Base-by-base conservation (phyloP, 192 early-diverging fungal species). In the Coemansia sp. region DNA sequence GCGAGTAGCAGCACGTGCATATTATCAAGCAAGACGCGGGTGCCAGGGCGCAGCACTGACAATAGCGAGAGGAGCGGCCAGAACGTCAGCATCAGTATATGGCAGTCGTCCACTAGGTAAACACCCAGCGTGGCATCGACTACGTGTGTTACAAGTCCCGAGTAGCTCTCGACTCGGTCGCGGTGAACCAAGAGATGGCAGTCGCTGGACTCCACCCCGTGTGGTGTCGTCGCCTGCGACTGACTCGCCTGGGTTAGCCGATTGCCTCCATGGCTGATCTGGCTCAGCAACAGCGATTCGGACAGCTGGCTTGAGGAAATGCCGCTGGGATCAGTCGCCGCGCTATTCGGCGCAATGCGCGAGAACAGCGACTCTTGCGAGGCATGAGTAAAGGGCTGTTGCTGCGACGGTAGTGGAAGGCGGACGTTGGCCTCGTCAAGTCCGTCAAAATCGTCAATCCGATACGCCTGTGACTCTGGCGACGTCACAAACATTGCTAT, bases 131-230 rank as follows among this genome's bases (percentile, higher is more conserved):
- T 41, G 41, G 63, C 20, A 43, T 80, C 78, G 20, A 80, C 54
- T 15, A 75, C 41, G 17, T 58, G 51, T 6, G 78, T 75, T 6
- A 80, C 41, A 22, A 67, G 69, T 20, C 78, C 78, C 32, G 62
- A 58, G 51, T 80, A 80, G 66, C 78, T 71, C 58, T 80, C 78
- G 9, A 80, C 62, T 25, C 41, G 60, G 22, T 46, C 64, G 32
- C 41, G 46, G 24, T 64, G 54, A 3, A 68, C 69, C 10, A 70
- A 12, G 31, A 80, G 43, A 25, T 79, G 66, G 14, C 39, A 32
- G 56, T 70, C 71, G 4, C 10, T 6, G 3, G 66, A 39, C 10
- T 32, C 46, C 24, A 20, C 22, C 7, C 32, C 43, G 25, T 54
- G 64, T 24, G 17, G 53, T 35, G 17, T 27, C 3, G 12, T 32